Evolutionary conservation across 768 basidiomycete species (phyloP), one percentile per base, ranked within the genome.

Genomic region (Hygrophorus russula): DNA sequence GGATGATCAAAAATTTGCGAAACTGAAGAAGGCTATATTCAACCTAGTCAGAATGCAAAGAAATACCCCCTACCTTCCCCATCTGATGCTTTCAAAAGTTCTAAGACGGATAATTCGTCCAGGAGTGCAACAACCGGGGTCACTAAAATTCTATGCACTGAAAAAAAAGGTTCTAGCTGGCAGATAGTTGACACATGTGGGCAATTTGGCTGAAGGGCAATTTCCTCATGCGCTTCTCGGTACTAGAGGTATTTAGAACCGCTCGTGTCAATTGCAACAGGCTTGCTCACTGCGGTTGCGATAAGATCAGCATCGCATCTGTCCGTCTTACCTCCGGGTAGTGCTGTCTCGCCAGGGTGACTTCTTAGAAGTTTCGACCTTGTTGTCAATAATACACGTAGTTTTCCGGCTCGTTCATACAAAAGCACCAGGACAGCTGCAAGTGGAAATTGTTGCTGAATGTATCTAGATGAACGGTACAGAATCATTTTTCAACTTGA

Each of bases 141-240:
- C 35, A 92, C 88, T 31, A 91, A 58, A 12, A 88, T 67, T 51
- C 67, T 71, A 47, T 70, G 70, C n/a, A 76, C 62, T 1, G 87
- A 82, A 5, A 88, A 60, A 56, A 78, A 77, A 1, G 87, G 83
- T 20, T 76, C 72, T 29, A 88, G 62, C 13, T 69, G 62, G 20
- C 77, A 77, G 14, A 90, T 56, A 1, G 70, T 68, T 53, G 81
- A 70, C 13, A 89, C 62, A 38, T 74, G 58, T 0, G 78, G 72
- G 31, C 70, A 72, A 41, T 66, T 44, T 2, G 76, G 55, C 0
- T 85, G 79, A 2, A 93, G 67, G 1, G 62, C 76, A 14, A 93
- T 83, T 65, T 94, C 91, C 63, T 94, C 91, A 44, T 76, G 58
- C 0, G 91, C 91, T 61, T 94, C 91, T 45, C 91, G 70, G 38